phyloP scores from a whole-genome alignment of 331 rosid species.

The Stylosanthes scabra region DNA sequence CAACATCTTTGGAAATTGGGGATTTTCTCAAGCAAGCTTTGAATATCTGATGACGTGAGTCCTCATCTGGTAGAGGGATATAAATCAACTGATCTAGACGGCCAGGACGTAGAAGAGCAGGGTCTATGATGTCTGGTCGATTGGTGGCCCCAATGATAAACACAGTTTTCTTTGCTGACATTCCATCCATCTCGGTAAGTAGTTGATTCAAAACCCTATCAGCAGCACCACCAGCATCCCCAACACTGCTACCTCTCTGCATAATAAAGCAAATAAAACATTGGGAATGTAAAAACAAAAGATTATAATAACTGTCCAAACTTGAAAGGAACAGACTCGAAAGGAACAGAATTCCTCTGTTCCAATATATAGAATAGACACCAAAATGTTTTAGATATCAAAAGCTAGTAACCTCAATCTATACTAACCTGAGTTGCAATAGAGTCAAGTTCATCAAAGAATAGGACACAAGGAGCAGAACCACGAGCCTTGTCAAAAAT shows the following conservation, averaged over 20 bases:
- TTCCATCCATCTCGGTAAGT: conserved; percentile 97
- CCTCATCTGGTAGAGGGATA: conserved; percentile 98
- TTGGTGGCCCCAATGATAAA: conserved; percentile 98
- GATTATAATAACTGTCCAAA: not conserved
- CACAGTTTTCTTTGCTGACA: conserved; percentile 98
- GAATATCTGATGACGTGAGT: conserved; percentile 84
- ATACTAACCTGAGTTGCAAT: conserved; percentile 93
- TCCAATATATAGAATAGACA: not conserved
- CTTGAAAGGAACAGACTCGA: too few species aligned
- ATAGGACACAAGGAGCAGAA: conserved; percentile 97
- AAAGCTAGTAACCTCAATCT: not conserved
- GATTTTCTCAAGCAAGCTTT: conserved; percentile 97
- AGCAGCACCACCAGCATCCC: conserved; percentile 99
- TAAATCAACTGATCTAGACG: conserved; percentile 97
- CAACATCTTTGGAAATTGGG: conserved; percentile 88
- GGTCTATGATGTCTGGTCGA: conserved; percentile 94
- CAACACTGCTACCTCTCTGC: conserved; percentile 97
- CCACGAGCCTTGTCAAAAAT: conserved; percentile 97
- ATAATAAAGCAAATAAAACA: conserved; percentile 17
- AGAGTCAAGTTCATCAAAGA: conserved; percentile 96
- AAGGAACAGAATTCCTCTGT: not conserved
- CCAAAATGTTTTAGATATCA: not conserved
- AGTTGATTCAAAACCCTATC: conserved; percentile 97
- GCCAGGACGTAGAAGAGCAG: conserved; percentile 98
- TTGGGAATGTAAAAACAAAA: not conserved